Evolutionary conservation across 2,329 filamentous ascomycete species (phyloP).

Genomic region (Stemphylium beticola): DNA sequence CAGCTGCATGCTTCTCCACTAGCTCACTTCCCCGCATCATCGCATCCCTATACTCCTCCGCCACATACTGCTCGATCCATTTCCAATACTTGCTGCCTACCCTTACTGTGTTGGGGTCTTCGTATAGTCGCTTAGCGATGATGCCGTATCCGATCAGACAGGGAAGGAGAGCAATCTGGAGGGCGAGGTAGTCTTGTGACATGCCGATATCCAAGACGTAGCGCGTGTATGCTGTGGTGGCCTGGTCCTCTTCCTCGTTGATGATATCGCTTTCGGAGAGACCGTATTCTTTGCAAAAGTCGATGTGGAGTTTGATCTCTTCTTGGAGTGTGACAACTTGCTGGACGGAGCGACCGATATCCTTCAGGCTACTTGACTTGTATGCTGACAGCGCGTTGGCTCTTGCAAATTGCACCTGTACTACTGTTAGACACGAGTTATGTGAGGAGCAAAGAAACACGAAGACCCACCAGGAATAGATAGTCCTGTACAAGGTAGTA

Average conservation of each 20-base stretch:
- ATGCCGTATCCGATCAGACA: slow-evolving; percentile 89
- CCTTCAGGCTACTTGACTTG: slow-evolving; percentile 76
- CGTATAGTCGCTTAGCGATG: slow-evolving; percentile 74
- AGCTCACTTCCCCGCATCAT: slow-evolving; percentile 73
- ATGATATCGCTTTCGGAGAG: slow-evolving; percentile 76
- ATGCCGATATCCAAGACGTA: slow-evolving; percentile 90
- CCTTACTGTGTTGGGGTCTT: slow-evolving; percentile 64
- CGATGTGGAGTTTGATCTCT: slow-evolving; percentile 81
- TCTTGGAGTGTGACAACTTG: slow-evolving; percentile 78
- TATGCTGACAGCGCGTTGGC: slow-evolving; percentile 86
- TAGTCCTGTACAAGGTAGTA: slow-evolving; percentile 93
- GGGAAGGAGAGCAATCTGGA: slow-evolving; percentile 84
- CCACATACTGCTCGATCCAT: slow-evolving; percentile 90
- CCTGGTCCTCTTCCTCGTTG: slow-evolving; percentile 74
- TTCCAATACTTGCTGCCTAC: slow-evolving; percentile 80
- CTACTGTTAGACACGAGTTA: slow-evolving; percentile 13
- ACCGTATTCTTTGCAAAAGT: slow-evolving; percentile 83
- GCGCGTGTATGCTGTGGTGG: slow-evolving; percentile 79
- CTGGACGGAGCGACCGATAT: slow-evolving; percentile 71
- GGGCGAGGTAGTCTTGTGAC: slow-evolving; percentile 83
- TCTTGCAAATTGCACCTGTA: slow-evolving; percentile 81
- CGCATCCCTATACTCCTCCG: slow-evolving; percentile 76
- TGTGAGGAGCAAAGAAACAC: neutral
- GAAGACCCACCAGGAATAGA: slow-evolving; percentile 72
- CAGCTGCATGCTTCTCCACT: slow-evolving; percentile 75